Conservation (phyloP, 768 basidiomycete genomes). For the Termitomyces sp. region DNA sequence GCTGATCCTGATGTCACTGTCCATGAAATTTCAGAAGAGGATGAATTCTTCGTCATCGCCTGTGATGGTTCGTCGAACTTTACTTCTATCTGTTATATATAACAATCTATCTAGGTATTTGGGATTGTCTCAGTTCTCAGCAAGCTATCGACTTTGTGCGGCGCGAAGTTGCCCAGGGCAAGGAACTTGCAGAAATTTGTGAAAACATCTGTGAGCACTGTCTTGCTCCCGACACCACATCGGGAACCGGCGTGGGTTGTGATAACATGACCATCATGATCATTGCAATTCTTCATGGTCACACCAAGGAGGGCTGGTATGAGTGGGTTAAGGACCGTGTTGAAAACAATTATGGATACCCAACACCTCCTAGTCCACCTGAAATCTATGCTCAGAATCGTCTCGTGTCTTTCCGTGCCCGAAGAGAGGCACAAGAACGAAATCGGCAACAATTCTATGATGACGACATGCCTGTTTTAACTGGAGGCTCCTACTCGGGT, state of each 20-base stretch:
- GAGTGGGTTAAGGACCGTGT: constrained; percentile 84
- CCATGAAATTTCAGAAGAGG: constrained; percentile 80
- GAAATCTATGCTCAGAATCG: constrained; percentile 70
- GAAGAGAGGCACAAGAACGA: constrained; percentile 49
- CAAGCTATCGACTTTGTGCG: constrained; percentile 89
- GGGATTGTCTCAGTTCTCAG: constrained; percentile 95
- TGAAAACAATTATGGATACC: constrained; percentile 65
- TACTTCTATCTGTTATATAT: not conserved
- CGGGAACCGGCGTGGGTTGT: constrained; percentile 90
- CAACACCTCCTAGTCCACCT: constrained; percentile 71
- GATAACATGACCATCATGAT: constrained; percentile 99
- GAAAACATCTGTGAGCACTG: constrained; percentile 91
- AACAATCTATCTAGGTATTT: constrained; percentile 69
- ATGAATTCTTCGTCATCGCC: constrained; percentile 95
- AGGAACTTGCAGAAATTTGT: constrained; percentile 75
- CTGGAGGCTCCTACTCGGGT: constrained; percentile 42
- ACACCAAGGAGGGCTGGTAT: constrained; percentile 91
- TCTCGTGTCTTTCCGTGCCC: constrained; percentile 55
- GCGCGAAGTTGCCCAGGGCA: constrained; percentile 73
- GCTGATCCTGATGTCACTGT: constrained; percentile 86
- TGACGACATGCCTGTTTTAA: constrained; percentile 27
- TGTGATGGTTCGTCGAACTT: constrained; percentile 73
- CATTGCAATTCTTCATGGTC: constrained; percentile 81
- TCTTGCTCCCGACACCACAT: constrained; percentile 88
- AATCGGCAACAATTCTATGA: constrained; percentile 20